A percentile compares a stretch with the other conserved stretches of the same genome.
Conservation (phyloP, 345 rosid genomes). For the Chamaenerion angustifolium region DNA sequence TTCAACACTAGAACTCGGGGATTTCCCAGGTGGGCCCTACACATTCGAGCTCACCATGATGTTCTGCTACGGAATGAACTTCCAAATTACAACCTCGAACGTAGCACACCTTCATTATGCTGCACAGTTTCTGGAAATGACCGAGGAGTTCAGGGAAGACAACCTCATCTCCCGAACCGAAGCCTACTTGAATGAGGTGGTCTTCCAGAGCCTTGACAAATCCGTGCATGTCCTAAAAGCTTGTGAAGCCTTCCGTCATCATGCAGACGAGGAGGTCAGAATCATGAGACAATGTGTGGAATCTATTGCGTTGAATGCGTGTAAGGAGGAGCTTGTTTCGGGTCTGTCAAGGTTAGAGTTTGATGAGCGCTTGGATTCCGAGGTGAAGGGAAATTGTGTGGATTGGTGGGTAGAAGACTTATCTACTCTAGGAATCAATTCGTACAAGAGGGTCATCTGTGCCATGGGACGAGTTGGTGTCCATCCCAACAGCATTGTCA, state of each 20-base stretch:
- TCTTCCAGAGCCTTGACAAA: conserved; percentile 43
- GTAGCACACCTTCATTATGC: conserved; percentile 56
- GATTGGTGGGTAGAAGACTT: conserved; percentile 85
- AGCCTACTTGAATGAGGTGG: conserved; percentile 39
- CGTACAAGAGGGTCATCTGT: conserved; percentile 38
- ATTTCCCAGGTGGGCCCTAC: conserved; percentile 60
- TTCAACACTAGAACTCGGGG: conserved; percentile 41
- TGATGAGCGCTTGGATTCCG: conserved; percentile 24
- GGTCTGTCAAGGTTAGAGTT: conserved; percentile 42
- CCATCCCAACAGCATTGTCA: conserved; percentile 36
- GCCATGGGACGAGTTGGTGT: conserved; percentile 53
- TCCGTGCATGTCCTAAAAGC: conserved; percentile 51
- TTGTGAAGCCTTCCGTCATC: conserved; percentile 31
- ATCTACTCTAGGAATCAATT: conserved; percentile 41
- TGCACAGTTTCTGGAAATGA: conserved; percentile 75
- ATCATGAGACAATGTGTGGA: conserved; percentile 50
- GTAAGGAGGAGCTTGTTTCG: conserved; percentile 61
- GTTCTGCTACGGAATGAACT: conserved; percentile 80
- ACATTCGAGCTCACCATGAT: conserved; percentile 80
- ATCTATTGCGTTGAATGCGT: conserved; percentile 63
- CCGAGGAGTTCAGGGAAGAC: conserved; percentile 59
- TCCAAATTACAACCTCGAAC: conserved; percentile 61
- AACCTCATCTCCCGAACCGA: conserved; percentile 55
- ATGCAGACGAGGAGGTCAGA: conserved; percentile 31
- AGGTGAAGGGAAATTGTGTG: conserved; percentile 38